Percentiles rank a stretch among this genome's conserved stretches.
These are phyloP conservation scores for Kuraishia borneana DNA, from an alignment of 805 yeast genomes.

Conservation along the genomic window DNA sequence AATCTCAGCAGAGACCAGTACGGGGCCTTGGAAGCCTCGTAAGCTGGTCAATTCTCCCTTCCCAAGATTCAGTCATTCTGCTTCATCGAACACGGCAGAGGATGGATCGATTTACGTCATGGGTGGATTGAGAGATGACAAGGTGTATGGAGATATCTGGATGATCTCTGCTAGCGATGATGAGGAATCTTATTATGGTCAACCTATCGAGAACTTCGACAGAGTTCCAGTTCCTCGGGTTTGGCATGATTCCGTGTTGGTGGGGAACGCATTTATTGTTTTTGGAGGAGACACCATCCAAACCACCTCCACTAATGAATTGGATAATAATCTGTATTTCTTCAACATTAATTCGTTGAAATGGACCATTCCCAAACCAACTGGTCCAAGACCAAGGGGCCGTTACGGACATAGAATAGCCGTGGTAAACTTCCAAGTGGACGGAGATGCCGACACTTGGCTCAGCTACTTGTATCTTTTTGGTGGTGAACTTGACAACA, in stretches of 20 bases:
- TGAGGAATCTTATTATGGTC: conserved; percentile 28
- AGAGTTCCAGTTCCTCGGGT: conserved; percentile 92
- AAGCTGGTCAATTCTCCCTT: conserved; percentile 71
- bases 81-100: conserved; percentile 65
- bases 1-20: neutral
- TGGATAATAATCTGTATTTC: conserved; percentile 85
- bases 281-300: conserved; percentile 94
- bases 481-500: conserved; percentile 71
- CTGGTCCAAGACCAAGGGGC: conserved; percentile 74
- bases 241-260: conserved; percentile 84
- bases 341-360: conserved; percentile 69
- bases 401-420: conserved; percentile 90
- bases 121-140: conserved; percentile 91
- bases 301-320: conserved; percentile 60
- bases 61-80: conserved; percentile 90
- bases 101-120: conserved; percentile 75
- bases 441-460: conserved; percentile 20
- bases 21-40: conserved; percentile 52
- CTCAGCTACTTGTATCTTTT: conserved; percentile 60
- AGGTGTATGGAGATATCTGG: conserved; percentile 96
- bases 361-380: conserved; percentile 72
- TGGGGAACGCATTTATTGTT: conserved; percentile 90
- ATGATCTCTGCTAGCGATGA: conserved; percentile 44
- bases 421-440: conserved; percentile 53
- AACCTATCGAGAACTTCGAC: conserved; percentile 58